Conservation (phyloP, 148 eudicot genomes). For the Chenopodium quinoa region DNA sequence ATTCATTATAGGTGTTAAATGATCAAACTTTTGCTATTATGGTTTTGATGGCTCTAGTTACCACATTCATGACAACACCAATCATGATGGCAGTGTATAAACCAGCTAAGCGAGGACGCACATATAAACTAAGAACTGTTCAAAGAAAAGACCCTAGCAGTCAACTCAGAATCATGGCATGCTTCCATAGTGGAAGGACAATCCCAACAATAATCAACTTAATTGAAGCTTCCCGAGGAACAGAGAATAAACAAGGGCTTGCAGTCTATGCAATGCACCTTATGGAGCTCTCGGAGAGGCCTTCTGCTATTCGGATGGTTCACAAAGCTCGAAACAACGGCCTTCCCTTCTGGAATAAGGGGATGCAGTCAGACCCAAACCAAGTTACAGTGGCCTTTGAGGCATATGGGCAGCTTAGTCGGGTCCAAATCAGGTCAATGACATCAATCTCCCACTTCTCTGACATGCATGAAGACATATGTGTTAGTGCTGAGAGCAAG, state of each 20-base stretch:
- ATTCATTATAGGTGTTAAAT: conserved; percentile 52
- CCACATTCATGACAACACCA: conserved; percentile 82
- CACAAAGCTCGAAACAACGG: conserved; percentile 68
- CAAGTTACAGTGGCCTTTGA: conserved; percentile 78
- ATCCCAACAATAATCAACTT: conserved; percentile 67
- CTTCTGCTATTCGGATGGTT: conserved; percentile 84
- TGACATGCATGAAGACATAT: conserved; percentile 67
- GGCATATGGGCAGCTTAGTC: conserved; percentile 66
- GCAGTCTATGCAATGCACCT: conserved; percentile 83
- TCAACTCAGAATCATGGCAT: conserved; percentile 56
- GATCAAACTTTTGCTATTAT: conserved; percentile 84
- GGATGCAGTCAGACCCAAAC: conserved; percentile 31
- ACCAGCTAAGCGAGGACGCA: conserved; percentile 45
- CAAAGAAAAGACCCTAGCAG: conserved; percentile 49
- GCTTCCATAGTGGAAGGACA: conserved; percentile 59
- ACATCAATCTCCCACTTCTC: conserved; percentile 61
- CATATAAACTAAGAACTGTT: conserved; percentile 53
- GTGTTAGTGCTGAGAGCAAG: conserved; percentile 56
- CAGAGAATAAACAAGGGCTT: conserved; percentile 49
- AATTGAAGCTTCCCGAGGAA: conserved; percentile 71
- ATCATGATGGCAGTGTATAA: conserved; percentile 60
- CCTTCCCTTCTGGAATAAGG: conserved; percentile 69
- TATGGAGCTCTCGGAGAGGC: conserved; percentile 77
- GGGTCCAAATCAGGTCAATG: conserved; percentile 59
- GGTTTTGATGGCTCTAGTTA: conserved; percentile 78